Evolutionary conservation across 805 yeast species (phyloP), one percentile per base, ranked within the genome.

Genomic region (Saccharomycodes ludwigii): DNA sequence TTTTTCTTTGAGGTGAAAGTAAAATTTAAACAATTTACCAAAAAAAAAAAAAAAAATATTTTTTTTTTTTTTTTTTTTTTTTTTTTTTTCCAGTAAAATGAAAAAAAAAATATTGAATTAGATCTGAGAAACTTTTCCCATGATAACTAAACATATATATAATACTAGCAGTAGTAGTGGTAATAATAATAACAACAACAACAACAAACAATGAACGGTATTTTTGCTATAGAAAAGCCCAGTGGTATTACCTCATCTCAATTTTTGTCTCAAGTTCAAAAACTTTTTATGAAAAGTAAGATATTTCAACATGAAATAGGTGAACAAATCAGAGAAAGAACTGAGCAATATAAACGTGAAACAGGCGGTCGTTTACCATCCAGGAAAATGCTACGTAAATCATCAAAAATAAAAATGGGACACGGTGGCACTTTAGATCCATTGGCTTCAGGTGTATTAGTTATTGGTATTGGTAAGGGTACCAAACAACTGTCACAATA

Each of bases 391-490:
- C 61, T 68, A 18, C 58, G 66, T 16, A 63, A 63, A 20, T 59
- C 69, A 4, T 43, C 58, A 5, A 76, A 75, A 44, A 74, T 86
- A 21, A 91, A 91, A 48, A 78, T 88, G 64, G 99, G 99, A 1
- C 99, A 91, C 54, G 99, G 98, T 13, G 99, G 99, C 7, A 91
- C 99, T 0, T 61, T 91, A 23, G 99, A 91, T 48, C 96, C 97
- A 0, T 57, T 82, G 26, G 99, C 99, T 0, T 75, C 85, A n/a
- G 99, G 99, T 8, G 86, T 88, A 1, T 54, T 82, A 25, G 88
- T 93, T 2, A 65, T 91, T 34, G 99, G 98, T 4, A 71, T 91
- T n/a, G 95, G 95, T 5, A 40, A 64, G 1, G 98, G 98, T 3
- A 91, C 99, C 2, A 93, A 88, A 52, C 62, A 69, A 48, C 60